A percentile compares a stretch with the other conserved stretches of the same genome.
Conservation (phyloP, 169 alveolate genomes). For the Eimeria acervulina region DNA sequence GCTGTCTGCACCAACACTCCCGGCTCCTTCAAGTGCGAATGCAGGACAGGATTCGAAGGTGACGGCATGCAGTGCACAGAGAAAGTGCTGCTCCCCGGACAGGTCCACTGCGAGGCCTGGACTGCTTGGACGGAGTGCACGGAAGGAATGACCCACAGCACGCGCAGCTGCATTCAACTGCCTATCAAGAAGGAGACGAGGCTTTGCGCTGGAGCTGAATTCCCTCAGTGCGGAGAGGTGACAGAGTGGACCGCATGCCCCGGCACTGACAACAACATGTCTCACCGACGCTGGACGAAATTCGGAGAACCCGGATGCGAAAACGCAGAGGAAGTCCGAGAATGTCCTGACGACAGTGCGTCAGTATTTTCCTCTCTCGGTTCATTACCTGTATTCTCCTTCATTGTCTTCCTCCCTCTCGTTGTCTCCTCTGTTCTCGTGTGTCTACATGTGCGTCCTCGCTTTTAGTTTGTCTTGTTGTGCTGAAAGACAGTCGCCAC, state of each 20-base stretch:
- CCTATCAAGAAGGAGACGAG: slow-evolving; percentile 16
- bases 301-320: slow-evolving; percentile 66
- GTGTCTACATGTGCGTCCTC: not conserved
- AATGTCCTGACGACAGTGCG: slow-evolving; percentile 34
- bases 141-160: not conserved
- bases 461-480: not conserved
- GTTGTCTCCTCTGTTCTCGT: not conserved
- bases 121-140: slow-evolving; percentile 56
- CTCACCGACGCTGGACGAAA: not conserved
- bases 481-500: too few species aligned
- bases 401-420: not conserved
- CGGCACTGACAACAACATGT: slow-evolving; percentile 56
- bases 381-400: not conserved
- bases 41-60: slow-evolving; percentile 82
- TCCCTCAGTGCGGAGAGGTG: slow-evolving; percentile 36
- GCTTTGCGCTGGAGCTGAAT: slow-evolving; percentile 15
- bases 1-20: slow-evolving; percentile 82
- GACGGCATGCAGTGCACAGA: slow-evolving; percentile 73
- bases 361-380: too few species aligned
- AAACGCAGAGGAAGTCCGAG: slow-evolving; percentile 56
- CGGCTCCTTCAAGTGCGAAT: slow-evolving; percentile 82
- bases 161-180: slow-evolving; percentile 48
- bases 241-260: slow-evolving; percentile 70
- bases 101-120: slow-evolving; percentile 55
- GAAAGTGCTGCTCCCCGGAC: slow-evolving; percentile 55